phyloP scores from a whole-genome alignment of 352 stramenopile genomes.

The Elongisporangium senticosum region DNA sequence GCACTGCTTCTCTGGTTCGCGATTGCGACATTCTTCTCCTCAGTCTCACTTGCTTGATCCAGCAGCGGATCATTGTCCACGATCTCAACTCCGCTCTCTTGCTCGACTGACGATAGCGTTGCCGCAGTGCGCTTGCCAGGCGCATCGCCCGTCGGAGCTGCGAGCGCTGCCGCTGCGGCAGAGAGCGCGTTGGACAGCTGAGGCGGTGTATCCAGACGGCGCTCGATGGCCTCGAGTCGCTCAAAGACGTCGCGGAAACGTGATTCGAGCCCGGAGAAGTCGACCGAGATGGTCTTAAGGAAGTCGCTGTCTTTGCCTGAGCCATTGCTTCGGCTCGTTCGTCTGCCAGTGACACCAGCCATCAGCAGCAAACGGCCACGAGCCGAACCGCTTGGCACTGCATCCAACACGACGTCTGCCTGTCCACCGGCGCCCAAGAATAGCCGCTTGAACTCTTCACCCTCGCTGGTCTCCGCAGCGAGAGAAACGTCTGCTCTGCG shows the following conservation, averaged over 20 bases:
- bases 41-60: background rate
- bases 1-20: constrained; percentile 11
- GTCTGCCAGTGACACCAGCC: background rate
- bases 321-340: background rate
- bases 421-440: background rate
- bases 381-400: background rate
- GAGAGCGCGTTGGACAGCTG: background rate
- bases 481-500: background rate
- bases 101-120: background rate
- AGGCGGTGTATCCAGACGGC: constrained; percentile 6
- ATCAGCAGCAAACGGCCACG: background rate
- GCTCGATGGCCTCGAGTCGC: constrained; percentile 37
- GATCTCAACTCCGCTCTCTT: background rate
- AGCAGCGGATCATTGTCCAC: background rate
- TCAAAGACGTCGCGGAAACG: constrained; percentile 47
- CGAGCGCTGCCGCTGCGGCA: background rate
- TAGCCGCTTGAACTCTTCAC: background rate
- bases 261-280: constrained; percentile 41
- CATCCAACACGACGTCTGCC: background rate
- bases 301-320: constrained; percentile 24
- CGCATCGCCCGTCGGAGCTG: background rate
- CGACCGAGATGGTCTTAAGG: constrained; percentile 35
- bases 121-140: background rate
- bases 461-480: background rate
- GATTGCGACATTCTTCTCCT: background rate